A percentile compares a stretch with the other conserved stretches of the same genome.
These are phyloP conservation scores for Verticillium zaregamsianum DNA, from an alignment of 2,329 filamentous ascomycete genomes.

Conservation along the genomic window DNA sequence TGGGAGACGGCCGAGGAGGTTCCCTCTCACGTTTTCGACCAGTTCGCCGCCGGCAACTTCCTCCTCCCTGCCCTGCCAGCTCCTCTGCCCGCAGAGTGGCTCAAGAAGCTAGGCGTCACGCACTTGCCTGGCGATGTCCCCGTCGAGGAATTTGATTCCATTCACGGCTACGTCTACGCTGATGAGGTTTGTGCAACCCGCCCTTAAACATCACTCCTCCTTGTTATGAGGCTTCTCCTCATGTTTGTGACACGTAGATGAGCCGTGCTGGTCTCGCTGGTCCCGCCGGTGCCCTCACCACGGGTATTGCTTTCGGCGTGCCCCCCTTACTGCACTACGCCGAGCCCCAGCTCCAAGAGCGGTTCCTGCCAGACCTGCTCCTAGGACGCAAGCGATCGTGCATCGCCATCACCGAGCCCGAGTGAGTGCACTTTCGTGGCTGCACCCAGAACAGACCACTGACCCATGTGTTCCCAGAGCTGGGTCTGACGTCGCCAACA, in stretches of 20 bases:
- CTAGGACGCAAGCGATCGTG: conserved; percentile 63
- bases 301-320: conserved; percentile 68
- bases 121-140: conserved; percentile 62
- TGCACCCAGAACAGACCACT: accelerated
- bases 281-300: conserved; percentile 61
- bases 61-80: conserved; percentile 66
- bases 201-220: not conserved
- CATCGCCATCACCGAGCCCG: conserved; percentile 76
- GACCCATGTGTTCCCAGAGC: conserved; percentile 30
- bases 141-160: conserved; percentile 70
- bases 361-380: conserved; percentile 64
- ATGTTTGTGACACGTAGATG: conserved; percentile 42
- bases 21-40: conserved; percentile 58
- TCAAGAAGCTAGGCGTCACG: conserved; percentile 61
- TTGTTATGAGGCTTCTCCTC: not conserved
- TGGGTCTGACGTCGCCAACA: conserved; percentile 70
- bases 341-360: conserved; percentile 55
- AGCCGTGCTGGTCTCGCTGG: conserved; percentile 60
- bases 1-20: conserved; percentile 66
- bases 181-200: conserved; percentile 41
- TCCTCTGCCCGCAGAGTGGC: conserved; percentile 63
- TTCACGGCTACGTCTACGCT: conserved; percentile 65
- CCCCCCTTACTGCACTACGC: conserved; percentile 70
- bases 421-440: conserved; percentile 19
- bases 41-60: conserved; percentile 64